Conservation (phyloP, 345 rosid species). For the Euphorbia peplus region DNA sequence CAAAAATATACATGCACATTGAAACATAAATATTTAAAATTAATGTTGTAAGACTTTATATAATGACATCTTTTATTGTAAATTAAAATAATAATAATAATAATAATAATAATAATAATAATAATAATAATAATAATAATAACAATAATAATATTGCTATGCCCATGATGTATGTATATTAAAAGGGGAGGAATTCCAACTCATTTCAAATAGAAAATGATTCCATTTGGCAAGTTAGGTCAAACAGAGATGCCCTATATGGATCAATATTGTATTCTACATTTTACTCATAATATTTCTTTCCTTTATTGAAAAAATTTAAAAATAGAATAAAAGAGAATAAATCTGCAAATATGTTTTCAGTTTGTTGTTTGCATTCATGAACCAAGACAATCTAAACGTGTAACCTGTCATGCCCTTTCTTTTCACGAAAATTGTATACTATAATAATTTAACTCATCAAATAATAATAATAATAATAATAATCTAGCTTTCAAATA, state of each 20-base stretch:
- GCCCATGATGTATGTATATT: constrained; percentile 1
- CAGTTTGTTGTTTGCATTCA: constrained; percentile 10
- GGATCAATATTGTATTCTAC: background rate
- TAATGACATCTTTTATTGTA: background rate
- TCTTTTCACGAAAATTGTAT: background rate
- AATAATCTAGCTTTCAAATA: too few species aligned
- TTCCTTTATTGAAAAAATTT: background rate
- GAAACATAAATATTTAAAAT: background rate
- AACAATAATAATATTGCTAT: background rate
- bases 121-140: background rate
- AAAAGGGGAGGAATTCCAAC: constrained; percentile 11
- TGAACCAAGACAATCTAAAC: constrained; percentile 7
- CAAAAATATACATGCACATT: background rate
- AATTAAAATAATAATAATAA: background rate
- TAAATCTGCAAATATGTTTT: background rate
- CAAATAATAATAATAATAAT: background rate
- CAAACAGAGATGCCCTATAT: background rate
- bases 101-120: background rate
- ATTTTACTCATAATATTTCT: background rate
- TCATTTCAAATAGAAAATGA: constrained; percentile 1
- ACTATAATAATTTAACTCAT: background rate
- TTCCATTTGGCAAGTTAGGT: background rate
- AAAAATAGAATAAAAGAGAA: background rate
- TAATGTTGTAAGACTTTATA: background rate
- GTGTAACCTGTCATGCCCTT: background rate